These are phyloP conservation scores for Penicillium paneum DNA, from an alignment of 2,329 filamentous ascomycete genomes.

Conservation along the genomic window DNA sequence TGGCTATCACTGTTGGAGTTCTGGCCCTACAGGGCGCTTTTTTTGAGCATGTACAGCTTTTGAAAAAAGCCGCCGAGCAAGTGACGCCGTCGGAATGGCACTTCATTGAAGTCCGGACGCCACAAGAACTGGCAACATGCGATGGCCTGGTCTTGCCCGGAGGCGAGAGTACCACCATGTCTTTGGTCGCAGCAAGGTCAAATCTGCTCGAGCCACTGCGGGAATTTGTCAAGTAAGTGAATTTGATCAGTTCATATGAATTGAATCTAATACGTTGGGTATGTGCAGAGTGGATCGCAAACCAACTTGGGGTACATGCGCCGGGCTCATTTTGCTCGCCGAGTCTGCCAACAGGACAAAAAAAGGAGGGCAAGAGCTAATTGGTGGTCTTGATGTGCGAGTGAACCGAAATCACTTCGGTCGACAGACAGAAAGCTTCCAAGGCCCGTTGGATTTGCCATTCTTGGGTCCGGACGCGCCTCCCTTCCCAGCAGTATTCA, in stretches of 20 bases:
- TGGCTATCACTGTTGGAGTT: constrained; percentile 56
- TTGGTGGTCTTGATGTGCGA: constrained; percentile 84
- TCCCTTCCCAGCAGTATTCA: constrained; percentile 82
- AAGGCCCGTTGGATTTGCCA: constrained; percentile 67
- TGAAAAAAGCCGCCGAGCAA: constrained; percentile 61
- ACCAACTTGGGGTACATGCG: constrained; percentile 94
- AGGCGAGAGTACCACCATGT: constrained; percentile 92
- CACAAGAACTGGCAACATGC: constrained; percentile 66
- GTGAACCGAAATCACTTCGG: constrained; percentile 96
- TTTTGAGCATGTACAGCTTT: constrained; percentile 75
- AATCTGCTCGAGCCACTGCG: constrained; percentile 78
- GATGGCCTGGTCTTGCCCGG: constrained; percentile 86
- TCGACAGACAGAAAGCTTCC: constrained; percentile 87
- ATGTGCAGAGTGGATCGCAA: constrained; percentile 63
- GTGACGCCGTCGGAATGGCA: constrained; percentile 44
- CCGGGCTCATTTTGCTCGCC: constrained; percentile 85
- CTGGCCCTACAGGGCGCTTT: constrained; percentile 89
- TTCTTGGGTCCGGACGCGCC: constrained; percentile 55
- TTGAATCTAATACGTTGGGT: constrained; percentile 18
- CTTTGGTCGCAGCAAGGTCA: constrained; percentile 77
- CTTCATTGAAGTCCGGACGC: constrained; percentile 78
- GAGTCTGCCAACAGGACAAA: constrained; percentile 86
- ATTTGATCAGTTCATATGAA: neutral
- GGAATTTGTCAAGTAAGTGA: constrained; percentile 80
- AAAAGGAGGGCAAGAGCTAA: constrained; percentile 84